Evolutionary conservation across 164 flowering plant genomes (phyloP).

Genomic region (Amborella trichopoda): DNA sequence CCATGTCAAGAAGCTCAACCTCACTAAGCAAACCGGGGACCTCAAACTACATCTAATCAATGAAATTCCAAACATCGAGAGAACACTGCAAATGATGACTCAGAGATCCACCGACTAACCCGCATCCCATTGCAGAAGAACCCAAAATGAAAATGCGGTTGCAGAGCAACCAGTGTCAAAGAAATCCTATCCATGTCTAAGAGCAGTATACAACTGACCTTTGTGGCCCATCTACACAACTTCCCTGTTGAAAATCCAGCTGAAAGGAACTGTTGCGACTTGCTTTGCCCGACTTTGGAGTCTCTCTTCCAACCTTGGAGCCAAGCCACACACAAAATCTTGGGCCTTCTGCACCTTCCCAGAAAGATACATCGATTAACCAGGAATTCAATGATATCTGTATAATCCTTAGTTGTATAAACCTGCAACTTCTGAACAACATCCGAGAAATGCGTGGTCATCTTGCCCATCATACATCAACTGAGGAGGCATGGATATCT

Average conservation of each 20-base stretch:
- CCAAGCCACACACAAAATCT: constrained; percentile 51
- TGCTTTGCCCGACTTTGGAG: constrained; percentile 30
- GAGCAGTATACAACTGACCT: no score
- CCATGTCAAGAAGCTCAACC: no score
- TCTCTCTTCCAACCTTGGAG: constrained; percentile 43
- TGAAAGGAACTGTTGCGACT: constrained; percentile 30
- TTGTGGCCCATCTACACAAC: constrained; percentile 24
- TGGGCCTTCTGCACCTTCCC: constrained; percentile 53
- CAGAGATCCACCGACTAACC: no score
- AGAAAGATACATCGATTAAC: constrained; percentile 59
- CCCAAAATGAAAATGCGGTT: no score
- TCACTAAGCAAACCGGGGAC: no score
- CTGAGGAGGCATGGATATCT: constrained; percentile 50
- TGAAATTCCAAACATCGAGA: no score
- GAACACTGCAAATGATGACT: no score
- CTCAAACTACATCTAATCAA: no score
- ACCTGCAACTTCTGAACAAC: constrained; percentile 47
- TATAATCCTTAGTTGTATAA: constrained; percentile 50
- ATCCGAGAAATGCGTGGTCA: constrained; percentile 33
- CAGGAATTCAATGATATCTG: constrained; percentile 55
- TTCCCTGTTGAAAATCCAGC: constrained; percentile 55
- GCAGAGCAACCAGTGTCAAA: no score
- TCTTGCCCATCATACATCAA: constrained; percentile 46
- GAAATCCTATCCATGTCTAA: no score
- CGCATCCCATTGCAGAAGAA: no score